These are phyloP conservation scores for Ogataea methanolica DNA, from an alignment of 805 yeast genomes.

Conservation along the genomic window DNA sequence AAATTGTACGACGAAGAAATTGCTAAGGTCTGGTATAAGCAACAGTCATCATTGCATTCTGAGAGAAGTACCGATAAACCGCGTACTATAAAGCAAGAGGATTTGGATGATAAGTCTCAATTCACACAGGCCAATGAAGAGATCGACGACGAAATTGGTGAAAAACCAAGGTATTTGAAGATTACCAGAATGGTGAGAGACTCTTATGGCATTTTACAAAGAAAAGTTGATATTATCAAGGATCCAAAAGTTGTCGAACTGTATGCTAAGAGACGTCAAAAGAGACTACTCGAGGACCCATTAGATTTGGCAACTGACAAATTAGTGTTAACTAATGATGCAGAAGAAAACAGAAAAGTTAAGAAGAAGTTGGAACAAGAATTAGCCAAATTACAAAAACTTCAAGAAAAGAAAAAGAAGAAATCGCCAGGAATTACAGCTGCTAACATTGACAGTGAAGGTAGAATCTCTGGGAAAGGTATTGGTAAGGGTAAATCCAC, in stretches of 20 bases:
- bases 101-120: conserved; percentile 19
- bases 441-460: conserved; percentile 32
- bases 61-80: conserved; percentile 21
- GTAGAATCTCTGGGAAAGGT: conserved; percentile 55
- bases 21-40: conserved; percentile 83
- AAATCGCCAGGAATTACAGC: conserved; percentile 29
- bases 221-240: conserved; percentile 69
- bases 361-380: conserved; percentile 76
- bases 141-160: conserved; percentile 28
- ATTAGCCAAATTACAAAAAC: conserved; percentile 75
- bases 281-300: conserved; percentile 29
- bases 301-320: conserved; percentile 67
- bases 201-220: conserved; percentile 78
- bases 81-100: conserved; percentile 9
- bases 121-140: conserved; percentile 23
- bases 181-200: conserved; percentile 81
- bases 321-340: conserved; percentile 73
- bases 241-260: conserved; percentile 88
- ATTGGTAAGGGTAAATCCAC: conserved; percentile 69
- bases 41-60: conserved; percentile 53
- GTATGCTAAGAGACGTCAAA: conserved; percentile 56
- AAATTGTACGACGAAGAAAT: conserved; percentile 90
- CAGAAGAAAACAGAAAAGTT: conserved; percentile 73
- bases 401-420: conserved; percentile 53
- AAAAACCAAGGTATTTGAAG: conserved; percentile 36